Evolutionary conservation across 257 asterid species (phyloP).

Genomic region (Striga asiatica): DNA sequence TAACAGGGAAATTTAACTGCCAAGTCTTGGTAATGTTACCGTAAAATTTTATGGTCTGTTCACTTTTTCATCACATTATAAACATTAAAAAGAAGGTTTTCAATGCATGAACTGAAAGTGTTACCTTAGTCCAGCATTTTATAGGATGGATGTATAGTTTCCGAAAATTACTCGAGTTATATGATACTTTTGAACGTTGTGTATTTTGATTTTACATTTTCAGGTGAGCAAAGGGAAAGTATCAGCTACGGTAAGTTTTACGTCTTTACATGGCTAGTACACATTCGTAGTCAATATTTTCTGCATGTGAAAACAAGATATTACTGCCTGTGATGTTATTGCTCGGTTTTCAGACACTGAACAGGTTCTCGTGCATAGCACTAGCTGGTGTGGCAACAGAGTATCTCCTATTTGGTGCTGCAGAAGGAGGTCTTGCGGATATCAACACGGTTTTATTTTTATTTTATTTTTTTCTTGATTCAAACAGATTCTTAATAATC

Average conservation of each 20-base stretch:
- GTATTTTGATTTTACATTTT: constrained; percentile 5
- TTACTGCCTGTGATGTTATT: neutral
- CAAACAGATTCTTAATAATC: no score
- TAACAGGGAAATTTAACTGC: no score
- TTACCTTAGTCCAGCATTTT: no score
- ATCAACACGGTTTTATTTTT: constrained; percentile 42
- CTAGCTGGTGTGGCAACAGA: constrained; percentile 94
- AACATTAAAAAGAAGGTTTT: no score
- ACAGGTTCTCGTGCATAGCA: constrained; percentile 84
- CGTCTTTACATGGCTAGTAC: neutral
- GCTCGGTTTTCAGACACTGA: constrained; percentile 52
- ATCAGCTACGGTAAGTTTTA: constrained; percentile 60
- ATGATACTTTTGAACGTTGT: neutral
- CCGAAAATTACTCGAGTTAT: no score
- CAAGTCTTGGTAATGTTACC: no score
- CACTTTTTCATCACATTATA: no score
- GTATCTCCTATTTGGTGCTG: constrained; percentile 72
- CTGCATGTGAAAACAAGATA: neutral
- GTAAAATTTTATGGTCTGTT: no score
- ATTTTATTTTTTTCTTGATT: neutral
- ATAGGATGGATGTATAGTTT: no score
- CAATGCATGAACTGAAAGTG: no score
- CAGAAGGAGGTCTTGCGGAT: constrained; percentile 93
- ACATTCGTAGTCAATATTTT: neutral
- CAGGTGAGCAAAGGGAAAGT: constrained; percentile 87